These are phyloP conservation scores for Thraustochytrium striatum DNA, from an alignment of 352 stramenopile genomes.

Conservation along the genomic window DNA sequence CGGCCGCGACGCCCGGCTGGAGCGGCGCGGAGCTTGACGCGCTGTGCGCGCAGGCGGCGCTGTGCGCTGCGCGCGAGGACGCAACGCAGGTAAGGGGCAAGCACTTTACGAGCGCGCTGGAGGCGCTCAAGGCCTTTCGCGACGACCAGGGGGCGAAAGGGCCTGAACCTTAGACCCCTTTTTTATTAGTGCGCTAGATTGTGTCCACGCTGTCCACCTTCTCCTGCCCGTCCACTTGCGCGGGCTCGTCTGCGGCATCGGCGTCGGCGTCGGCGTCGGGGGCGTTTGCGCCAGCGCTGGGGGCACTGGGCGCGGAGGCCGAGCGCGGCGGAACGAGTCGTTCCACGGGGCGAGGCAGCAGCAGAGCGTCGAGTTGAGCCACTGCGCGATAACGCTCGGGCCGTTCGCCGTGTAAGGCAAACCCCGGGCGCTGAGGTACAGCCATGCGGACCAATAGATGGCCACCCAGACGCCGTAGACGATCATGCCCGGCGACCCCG, in stretches of 20 bases:
- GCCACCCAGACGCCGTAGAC: not conserved
- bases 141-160: too few species aligned
- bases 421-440: not conserved
- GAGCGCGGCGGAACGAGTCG: not conserved
- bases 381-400: not conserved
- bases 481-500: not conserved
- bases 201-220: too few species aligned
- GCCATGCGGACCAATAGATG: not conserved
- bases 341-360: not conserved
- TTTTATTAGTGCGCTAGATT: too few species aligned
- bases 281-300: too few species aligned
- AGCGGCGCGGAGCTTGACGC: conserved; percentile 80
- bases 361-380: not conserved
- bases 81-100: conserved; percentile 89
- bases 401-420: not conserved
- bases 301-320: too few species aligned
- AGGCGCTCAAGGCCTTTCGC: too few species aligned
- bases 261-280: too few species aligned
- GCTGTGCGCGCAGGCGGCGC: conserved; percentile 93
- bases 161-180: too few species aligned
- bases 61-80: conserved; percentile 91
- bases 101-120: too few species aligned
- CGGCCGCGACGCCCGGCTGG: conserved; percentile 88
- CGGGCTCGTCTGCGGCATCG: too few species aligned
- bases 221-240: too few species aligned